Evolutionary conservation across 179 eudicot genomes (phyloP), one percentile per base, ranked within the genome.

Genomic region (Pouteria campechiana): DNA sequence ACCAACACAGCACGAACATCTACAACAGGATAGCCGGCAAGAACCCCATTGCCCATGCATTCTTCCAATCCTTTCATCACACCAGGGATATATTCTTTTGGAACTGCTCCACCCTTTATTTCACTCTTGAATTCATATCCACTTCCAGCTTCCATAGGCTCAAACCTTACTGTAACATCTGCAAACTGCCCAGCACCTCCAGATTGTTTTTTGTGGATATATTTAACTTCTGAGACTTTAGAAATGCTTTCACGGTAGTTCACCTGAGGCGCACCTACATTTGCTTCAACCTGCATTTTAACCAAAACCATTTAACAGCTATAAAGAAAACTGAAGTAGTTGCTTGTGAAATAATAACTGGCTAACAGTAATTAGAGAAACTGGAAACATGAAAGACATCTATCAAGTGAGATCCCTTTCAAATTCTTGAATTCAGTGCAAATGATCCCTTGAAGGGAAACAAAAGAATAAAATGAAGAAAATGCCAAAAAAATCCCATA

Each of bases 151-250:
- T 87, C 98, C 64, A 82, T 37, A 15, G 99, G 99, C 52, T 86
- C 96, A 32, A 86, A 90, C 35, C 96, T 70, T 4, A 90, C 65
- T 1, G 85, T 79, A 29, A 90, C 60, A 50, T 90, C 94, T 34
- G 94, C 98, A 65, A 86, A 90, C 74, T 90, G 96, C 27, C 98
- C 98, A 44, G 61, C 69, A 30, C 98, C 98, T 25, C 98, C 96
- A 7, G 98, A 90, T 35, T 90, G 98, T 52, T 90, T 90, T 69
- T 86, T 90, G 69, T 90, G 98, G 6, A 77, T 51, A 15, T 87
- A 86, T 59, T 69, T 79, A 19, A 90, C 80, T 62, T 90, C 92
- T 2, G 82, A 52, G 0, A 54, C 58, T 57, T 29, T 77, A 4
- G 96, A 86, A 46, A 90, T 90, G 65, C 96, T 90, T 45, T 90